Base-by-base conservation (phyloP, 495 filamentous ascomycete genomes). In the Xanthoparmelia taractica region DNA sequence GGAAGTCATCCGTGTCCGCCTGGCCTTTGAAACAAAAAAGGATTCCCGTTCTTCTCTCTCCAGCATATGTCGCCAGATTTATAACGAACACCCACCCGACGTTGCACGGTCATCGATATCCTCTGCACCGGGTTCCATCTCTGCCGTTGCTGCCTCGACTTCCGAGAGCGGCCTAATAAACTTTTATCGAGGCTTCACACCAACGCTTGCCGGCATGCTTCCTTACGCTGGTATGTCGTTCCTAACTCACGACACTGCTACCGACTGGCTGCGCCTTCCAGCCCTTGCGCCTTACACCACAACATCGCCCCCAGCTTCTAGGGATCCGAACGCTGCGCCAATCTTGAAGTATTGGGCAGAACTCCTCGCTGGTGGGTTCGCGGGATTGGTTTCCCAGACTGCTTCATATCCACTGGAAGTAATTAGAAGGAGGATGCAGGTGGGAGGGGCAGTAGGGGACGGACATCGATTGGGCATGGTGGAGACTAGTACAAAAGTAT, bases 171-270 rank as follows among this genome's bases (percentile, higher is more conserved):
- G 95, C 0, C 69, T 96, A 0, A 74, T 84, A 48, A 97, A 97
- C 73, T 98, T 98, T 74, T 98, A 96, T 73, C 87, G 94, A 38
- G 94, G 94, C 18, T 98, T 97, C 72, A 85, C 84, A 0, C 87
- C 93, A 0, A 97, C 94, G 0, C 72, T 98, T 18, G 76, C 90
- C 43, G 94, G 94, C 55, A 98, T 98, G 93, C 72, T 98, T 18
- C 94, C 94, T 4, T 98, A 98, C 68, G 94, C 95, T 18, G 94
- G 94, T 57, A 85, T 95, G 69, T 97, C 92, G n/a, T 98, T 98
- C 79, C 83, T 97, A 38, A 95, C 91, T 0, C 94, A 98, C 73
- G 94, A 98, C 71, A 88, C 88, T 6, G 82, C 84, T 1, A 86
- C 90, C 31, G 94, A 98, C 73, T 71, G 89, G 40, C 81, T 98